Evolutionary conservation across 2,329 filamentous ascomycete species (phyloP).

Genomic region (Fusarium beomiforme): DNA sequence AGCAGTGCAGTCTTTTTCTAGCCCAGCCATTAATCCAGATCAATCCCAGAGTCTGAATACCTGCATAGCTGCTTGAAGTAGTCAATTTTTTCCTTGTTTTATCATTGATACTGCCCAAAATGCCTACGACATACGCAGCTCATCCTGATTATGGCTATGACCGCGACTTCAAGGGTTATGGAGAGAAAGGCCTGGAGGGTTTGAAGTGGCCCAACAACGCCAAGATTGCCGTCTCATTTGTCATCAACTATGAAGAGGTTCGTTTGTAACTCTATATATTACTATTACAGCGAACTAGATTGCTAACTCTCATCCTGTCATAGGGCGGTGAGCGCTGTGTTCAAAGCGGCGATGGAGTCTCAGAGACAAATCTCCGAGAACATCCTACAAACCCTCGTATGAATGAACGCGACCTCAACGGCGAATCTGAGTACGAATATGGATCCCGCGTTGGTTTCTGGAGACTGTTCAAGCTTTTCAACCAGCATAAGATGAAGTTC

Average conservation of each 20-base stretch:
- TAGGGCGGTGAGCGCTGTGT: slow-evolving; percentile 3
- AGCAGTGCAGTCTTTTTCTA: neutral
- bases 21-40: neutral
- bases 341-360: neutral
- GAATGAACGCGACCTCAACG: slow-evolving; percentile 2
- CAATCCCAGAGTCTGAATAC: neutral
- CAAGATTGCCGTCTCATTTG: neutral
- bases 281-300: too few relatives aligned
- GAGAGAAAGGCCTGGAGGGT: neutral
- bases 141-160: neutral
- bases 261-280: neutral
- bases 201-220: slow-evolving; percentile 6
- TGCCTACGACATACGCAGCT: neutral
- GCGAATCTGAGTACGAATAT: slow-evolving; percentile 16
- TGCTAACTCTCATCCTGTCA: fast-evolving
- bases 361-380: slow-evolving; percentile 1
- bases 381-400: neutral
- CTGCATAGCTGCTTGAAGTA: too few relatives aligned
- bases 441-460: slow-evolving; percentile 8
- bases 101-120: neutral
- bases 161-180: slow-evolving; percentile 8
- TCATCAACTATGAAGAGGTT: slow-evolving; percentile 15
- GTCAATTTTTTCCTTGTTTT: too few relatives aligned
- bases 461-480: slow-evolving; percentile 2
- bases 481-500: neutral